A percentile compares a stretch with the other conserved stretches of the same genome.
Evolutionary conservation across 352 stramenopile genomes (phyloP).

Genomic region (Pythium rishiriense): DNA sequence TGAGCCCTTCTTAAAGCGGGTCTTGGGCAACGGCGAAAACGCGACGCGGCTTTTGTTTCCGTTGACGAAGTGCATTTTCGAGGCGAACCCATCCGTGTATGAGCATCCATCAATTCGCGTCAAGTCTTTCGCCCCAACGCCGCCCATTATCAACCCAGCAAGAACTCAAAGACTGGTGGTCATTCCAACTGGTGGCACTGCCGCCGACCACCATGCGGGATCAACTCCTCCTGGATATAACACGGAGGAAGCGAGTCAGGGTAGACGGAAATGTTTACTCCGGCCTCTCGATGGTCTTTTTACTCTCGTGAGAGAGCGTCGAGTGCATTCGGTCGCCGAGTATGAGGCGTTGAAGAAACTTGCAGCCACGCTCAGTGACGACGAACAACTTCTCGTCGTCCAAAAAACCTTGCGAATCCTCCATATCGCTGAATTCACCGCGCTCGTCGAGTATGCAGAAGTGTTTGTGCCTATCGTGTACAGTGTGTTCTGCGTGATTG

Average conservation of each 20-base stretch:
- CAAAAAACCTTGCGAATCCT: slow-evolving; percentile 30
- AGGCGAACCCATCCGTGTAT: not conserved
- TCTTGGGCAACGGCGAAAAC: not conserved
- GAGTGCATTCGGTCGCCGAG: not conserved
- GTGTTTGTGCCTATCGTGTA: slow-evolving; percentile 38
- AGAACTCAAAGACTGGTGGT: not conserved
- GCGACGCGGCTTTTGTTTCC: slow-evolving; percentile 1
- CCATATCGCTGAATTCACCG: slow-evolving; percentile 33
- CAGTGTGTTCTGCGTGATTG: slow-evolving; percentile 34
- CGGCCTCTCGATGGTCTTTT: not conserved
- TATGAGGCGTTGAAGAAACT: not conserved
- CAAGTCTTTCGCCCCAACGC: not conserved
- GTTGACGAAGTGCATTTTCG: slow-evolving; percentile 3
- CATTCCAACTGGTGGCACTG: not conserved
- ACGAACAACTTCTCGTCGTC: slow-evolving; percentile 20
- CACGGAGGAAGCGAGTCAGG: not conserved
- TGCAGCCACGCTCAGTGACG: not conserved
- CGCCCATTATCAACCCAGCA: not conserved
- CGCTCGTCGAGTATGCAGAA: slow-evolving; percentile 39
- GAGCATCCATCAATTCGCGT: slow-evolving; percentile 11
- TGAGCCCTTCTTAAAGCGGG: not conserved
- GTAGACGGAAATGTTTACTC: not conserved
- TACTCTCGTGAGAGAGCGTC: not conserved
- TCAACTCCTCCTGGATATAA: not conserved
- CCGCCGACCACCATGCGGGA: not conserved